These are phyloP conservation scores for Pestalotiopsis fici DNA, from an alignment of 2,329 filamentous ascomycete genomes.

Conservation along the genomic window DNA sequence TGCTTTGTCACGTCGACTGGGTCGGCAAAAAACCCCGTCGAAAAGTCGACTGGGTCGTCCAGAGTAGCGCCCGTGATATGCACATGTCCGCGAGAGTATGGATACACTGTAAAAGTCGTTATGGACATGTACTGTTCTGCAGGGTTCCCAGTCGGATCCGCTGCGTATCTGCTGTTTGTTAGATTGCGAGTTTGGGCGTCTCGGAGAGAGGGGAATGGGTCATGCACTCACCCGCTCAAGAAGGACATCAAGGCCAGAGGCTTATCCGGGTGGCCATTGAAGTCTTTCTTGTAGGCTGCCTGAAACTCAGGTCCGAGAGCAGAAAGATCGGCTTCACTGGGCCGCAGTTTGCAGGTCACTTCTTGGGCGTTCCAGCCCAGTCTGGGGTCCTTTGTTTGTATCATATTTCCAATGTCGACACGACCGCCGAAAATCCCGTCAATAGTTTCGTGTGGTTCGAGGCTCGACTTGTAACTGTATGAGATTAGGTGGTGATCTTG, in stretches of 20 bases:
- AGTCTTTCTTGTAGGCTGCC: slow-evolving; percentile 21
- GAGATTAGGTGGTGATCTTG: slow-evolving; percentile 52
- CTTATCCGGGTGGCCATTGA: slow-evolving; percentile 18
- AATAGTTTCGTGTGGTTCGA: slow-evolving; percentile 17
- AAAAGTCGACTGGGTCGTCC: slow-evolving; percentile 49
- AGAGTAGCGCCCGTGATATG: slow-evolving; percentile 49
- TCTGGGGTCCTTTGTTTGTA: slow-evolving; percentile 14
- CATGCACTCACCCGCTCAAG: neutral
- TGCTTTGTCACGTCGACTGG: slow-evolving; percentile 55
- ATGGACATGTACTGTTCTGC: slow-evolving; percentile 48
- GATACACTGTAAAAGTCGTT: slow-evolving; percentile 55
- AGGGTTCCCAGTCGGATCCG: neutral
- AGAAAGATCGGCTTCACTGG: slow-evolving; percentile 18
- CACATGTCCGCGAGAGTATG: slow-evolving; percentile 57
- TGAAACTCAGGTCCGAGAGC: slow-evolving; percentile 22
- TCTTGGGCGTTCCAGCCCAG: slow-evolving; percentile 24
- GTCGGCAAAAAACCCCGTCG: slow-evolving; percentile 55
- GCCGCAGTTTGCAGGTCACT: slow-evolving; percentile 20
- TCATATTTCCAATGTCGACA: slow-evolving; percentile 12
- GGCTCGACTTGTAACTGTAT: slow-evolving; percentile 41
- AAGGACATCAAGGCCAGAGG: slow-evolving; percentile 17
- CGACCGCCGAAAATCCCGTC: slow-evolving; percentile 15
- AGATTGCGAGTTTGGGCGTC: neutral
- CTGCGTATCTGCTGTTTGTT: neutral
- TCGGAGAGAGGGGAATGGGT: no score